A percentile compares a stretch with the other conserved stretches of the same genome.
Evolutionary conservation across 2,329 filamentous ascomycete genomes (phyloP).

Genomic region (Thelonectria discophora): DNA sequence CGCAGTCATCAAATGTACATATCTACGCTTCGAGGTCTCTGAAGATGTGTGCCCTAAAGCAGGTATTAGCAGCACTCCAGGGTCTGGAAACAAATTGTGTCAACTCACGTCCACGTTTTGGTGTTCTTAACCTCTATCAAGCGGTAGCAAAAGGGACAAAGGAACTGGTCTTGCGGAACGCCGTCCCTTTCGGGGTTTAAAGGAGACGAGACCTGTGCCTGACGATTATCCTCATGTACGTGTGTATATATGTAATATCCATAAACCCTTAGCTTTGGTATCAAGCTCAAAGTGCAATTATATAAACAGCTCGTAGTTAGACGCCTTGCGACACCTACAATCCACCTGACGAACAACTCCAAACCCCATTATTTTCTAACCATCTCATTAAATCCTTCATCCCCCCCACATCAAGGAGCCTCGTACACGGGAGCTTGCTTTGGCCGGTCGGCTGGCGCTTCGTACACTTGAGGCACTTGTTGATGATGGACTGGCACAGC

Average conservation of each 20-base stretch:
- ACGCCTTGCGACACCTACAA: background rate
- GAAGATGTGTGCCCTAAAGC: background rate
- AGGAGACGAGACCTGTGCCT: no score
- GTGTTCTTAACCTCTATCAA: background rate
- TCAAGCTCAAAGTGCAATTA: background rate
- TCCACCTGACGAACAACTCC: background rate
- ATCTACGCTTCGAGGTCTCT: background rate
- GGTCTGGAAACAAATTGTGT: background rate
- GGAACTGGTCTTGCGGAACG: background rate
- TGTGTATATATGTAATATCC: background rate
- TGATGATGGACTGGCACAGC: background rate
- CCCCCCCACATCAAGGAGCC: background rate
- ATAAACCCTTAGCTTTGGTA: background rate
- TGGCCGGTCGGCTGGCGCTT: background rate
- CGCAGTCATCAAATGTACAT: background rate
- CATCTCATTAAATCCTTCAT: background rate
- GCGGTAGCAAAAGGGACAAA: background rate
- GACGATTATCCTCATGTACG: no score
- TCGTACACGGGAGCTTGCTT: conserved; percentile 1
- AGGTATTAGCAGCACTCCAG: background rate
- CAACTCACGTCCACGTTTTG: background rate
- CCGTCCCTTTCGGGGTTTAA: background rate
- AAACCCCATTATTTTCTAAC: background rate
- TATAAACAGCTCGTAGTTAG: background rate
- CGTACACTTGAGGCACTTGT: background rate